Base-by-base conservation (phyloP, 805 yeast genomes). In the Candida manassasensis region DNA sequence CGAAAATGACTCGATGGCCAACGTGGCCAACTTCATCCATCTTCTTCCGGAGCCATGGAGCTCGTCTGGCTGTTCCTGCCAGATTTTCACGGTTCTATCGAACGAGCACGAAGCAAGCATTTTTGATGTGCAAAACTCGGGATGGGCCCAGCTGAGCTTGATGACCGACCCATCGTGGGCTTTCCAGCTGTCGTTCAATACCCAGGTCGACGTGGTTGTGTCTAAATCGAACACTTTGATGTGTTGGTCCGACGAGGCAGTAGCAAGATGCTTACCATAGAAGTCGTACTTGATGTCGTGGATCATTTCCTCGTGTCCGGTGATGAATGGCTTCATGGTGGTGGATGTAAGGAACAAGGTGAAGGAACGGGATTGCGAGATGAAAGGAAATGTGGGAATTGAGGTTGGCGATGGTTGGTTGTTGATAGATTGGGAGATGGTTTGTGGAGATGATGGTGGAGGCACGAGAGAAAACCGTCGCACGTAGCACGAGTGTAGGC, bases 201-300 rank as follows among this genome's bases (percentile, higher is more conserved):
- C 75, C 97, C 97, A 93, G 13, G 78, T 71, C n/a, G 73, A 75
- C 1, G 81, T 71, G 18, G 71, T 62, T 11, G 78, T 59, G 47
- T 81, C 84, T 21, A 83, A 64, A 53, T 85, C 90, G 55, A 88
- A 93, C 21, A 93, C 89, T 51, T 87, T 86, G 42, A 93, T 75
- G 51, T 86, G 95, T 50, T 89, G 96, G 60, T 93, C 98, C 0
- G 95, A 85, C 3, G 96, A 86, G 40, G 95, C 89, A 0, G 97
- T 90, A 2, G 97, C 98, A 38, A 93, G 68, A 42, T 88, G 85
- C 36, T 80, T 77, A 1, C 98, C 97, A 53, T 90, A 90, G 60
- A 83, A 90, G 59, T 93, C 96, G 59, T 89, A 93, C 14, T 86
- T 80, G 16, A 89, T 78, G 50, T 89, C 96, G 47, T 89, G 94